Percentiles rank a stretch among this genome's conserved stretches.
Evolutionary conservation across 352 stramenopile species (phyloP).

Genomic region (Elongisporangium prolatum): DNA sequence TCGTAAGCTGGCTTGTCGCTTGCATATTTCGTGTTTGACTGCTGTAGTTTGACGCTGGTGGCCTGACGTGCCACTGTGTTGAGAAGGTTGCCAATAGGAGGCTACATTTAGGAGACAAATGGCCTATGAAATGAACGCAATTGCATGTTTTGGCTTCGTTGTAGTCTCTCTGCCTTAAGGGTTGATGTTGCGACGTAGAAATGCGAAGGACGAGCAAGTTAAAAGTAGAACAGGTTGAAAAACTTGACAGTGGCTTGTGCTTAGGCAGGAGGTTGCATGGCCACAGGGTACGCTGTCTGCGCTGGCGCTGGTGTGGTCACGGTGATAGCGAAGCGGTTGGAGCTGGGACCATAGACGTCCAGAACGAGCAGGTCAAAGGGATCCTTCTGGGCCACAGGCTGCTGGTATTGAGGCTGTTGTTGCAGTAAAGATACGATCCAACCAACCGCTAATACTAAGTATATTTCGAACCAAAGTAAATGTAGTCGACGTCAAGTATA

Average conservation of each 20-base stretch:
- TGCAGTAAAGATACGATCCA: too few relatives aligned
- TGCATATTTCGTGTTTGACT: not conserved
- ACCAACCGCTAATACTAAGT: too few relatives aligned
- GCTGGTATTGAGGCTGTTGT: too few relatives aligned
- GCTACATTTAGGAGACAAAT: not conserved
- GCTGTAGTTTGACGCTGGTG: not conserved
- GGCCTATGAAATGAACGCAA: not conserved
- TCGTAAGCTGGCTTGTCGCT: slow-evolving; percentile 1
- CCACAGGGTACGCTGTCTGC: not conserved
- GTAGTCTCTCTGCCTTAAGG: not conserved
- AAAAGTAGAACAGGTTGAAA: slow-evolving; percentile 56
- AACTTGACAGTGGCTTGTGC: slow-evolving; percentile 18
- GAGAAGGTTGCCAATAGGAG: not conserved
- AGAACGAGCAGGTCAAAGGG: not conserved
- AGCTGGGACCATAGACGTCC: not conserved
- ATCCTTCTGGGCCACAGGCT: slow-evolving; percentile 1
- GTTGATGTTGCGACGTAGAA: not conserved
- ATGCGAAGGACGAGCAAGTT: slow-evolving; percentile 6
- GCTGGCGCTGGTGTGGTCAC: not conserved
- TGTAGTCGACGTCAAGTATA: too few relatives aligned
- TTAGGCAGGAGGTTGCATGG: not conserved
- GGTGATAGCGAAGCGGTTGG: not conserved
- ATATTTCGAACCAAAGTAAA: too few relatives aligned
- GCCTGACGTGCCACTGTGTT: not conserved
- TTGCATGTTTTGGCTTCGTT: slow-evolving; percentile 1